Base-by-base conservation (phyloP, 2,329 filamentous ascomycete species). In the Sarocladium kiliense region DNA sequence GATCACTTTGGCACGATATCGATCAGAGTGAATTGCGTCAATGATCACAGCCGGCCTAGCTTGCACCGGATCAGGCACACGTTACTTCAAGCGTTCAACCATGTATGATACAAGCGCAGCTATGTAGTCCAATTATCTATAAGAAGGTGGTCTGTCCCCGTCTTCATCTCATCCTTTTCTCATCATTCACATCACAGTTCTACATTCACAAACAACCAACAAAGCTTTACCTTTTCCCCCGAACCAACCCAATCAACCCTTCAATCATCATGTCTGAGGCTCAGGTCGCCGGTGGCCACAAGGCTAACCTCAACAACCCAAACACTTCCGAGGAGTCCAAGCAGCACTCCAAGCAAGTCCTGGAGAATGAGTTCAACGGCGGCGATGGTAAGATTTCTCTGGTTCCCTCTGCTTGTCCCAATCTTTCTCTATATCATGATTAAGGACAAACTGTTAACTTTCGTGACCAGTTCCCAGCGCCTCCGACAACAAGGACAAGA, bases 221-320 rank as follows among this genome's bases (percentile, higher is more conserved):
- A 16, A 47, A 30, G 3, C 30, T 32, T 6, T 49, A 54, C 47
- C 54, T 18, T 21, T 49, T 27, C n/a, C 54, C 56, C 34, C 49
- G 16, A 9, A 57, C 23, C 50, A 10, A 53, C n/a, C 41, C 26
- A 36, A 55, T 18, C 41, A 47, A 34, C 9, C 32, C 45, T 19
- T 30, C 42, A 60, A 67, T 58, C 66, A 75, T 60, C 39, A 80
- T 79, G 75, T 66, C 75, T 68, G 71, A 77, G 60, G 72, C 75
- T 67, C 77, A 81, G 59, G 63, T 81, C 59, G 74, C 77, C 60
- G 78, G 77, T 57, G 80, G 80, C 66, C 80, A 84, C 75, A 84
- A 84, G 74, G 80, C 79, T 56, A 79, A 75, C 64, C 62, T 82
- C 58, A 77, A 76, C 66, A 82, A 82, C 71, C 77, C 79, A 60